Percentiles rank a stretch among this genome's conserved stretches.
Evolutionary conservation across 2,329 filamentous ascomycete species (phyloP).

Genomic region (Microdochium bolleyi): DNA sequence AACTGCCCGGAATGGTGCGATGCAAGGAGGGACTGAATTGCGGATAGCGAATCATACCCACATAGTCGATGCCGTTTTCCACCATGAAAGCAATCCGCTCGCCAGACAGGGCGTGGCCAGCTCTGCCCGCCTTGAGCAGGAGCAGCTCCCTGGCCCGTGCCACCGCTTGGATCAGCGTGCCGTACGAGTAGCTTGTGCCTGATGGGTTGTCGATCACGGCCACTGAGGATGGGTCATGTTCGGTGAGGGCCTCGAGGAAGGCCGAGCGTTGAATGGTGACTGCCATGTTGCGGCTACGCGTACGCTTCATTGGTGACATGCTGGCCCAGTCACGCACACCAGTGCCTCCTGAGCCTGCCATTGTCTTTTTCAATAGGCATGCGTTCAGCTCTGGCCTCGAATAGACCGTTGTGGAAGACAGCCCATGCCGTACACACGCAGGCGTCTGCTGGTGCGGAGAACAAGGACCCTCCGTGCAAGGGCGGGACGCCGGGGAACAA

Average conservation of each 20-base stretch:
- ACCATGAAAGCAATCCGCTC: constrained; percentile 85
- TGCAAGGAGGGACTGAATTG: neutral
- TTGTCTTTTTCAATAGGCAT: too few relatives aligned
- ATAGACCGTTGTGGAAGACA: too few relatives aligned
- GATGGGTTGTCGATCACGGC: constrained; percentile 76
- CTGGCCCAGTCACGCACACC: too few relatives aligned
- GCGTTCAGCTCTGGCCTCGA: too few relatives aligned
- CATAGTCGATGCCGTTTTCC: constrained; percentile 97
- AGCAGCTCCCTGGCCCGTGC: constrained; percentile 63
- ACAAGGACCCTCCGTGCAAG: too few relatives aligned
- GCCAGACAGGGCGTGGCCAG: constrained; percentile 55
- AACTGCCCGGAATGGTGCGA: neutral
- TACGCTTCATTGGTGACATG: too few relatives aligned
- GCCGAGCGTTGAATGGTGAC: constrained; percentile 19
- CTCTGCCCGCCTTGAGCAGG: constrained; percentile 38
- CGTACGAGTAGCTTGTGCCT: constrained; percentile 74
- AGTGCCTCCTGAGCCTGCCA: too few relatives aligned
- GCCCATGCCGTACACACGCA: too few relatives aligned
- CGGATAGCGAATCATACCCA: constrained; percentile 52
- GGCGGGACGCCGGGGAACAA: too few relatives aligned
- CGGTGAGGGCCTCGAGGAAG: constrained; percentile 76
- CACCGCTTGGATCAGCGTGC: constrained; percentile 76
- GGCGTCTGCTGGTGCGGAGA: too few relatives aligned
- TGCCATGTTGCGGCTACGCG: too few relatives aligned
- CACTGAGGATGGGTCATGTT: constrained; percentile 66